Base-by-base conservation (phyloP, 2,329 filamentous ascomycete genomes). In the Fusarium metavorans region DNA sequence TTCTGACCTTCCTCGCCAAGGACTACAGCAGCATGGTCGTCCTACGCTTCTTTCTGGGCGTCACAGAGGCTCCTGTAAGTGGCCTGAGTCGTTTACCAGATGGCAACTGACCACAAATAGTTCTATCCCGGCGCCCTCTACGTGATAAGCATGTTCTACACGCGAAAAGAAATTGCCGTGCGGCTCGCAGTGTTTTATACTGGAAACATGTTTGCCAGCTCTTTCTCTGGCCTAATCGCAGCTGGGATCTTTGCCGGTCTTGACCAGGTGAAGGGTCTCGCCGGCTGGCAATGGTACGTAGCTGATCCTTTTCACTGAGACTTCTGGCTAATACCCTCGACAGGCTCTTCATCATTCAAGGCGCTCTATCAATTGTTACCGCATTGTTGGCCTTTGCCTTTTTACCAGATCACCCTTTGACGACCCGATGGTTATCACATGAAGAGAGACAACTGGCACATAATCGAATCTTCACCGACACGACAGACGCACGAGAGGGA, bases 141-240 rank as follows among this genome's bases (percentile, higher is more conserved):
- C 52, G 83, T 89, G 23, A 82, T 90, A 0, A 86, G 85, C 6
- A 85, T 87, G 66, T 90, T 87, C 78, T 90, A 90, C 75, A 89
- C 87, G 0, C 83, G 86, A 25, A 86, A 88, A 69, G 84, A 86
- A 74, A 75, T 87, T 13, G 80, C 82, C 27, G 77, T 82, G 6
- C 79, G 85, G 43, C 82, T 86, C 2, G 83, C 85, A 0, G 83
- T 86, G 30, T 80, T 87, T 1, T 87, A 87, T 64, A 81, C 85
- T 0, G 84, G 84, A 1, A 82, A 81, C 9, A 80, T 82, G 67
- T 60, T 82, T 20, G 79, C 81, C 0, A 81, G 79, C 4, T 82
- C 83, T 3, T 86, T 87, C 61, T 82, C 83, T 0, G 85, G 85
- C 5, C 81, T 87, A 5, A 84, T 87, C 41, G 85, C 84, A 4